Base-by-base conservation (phyloP, 345 rosid genomes). In the Anastatica hierochuntica region DNA sequence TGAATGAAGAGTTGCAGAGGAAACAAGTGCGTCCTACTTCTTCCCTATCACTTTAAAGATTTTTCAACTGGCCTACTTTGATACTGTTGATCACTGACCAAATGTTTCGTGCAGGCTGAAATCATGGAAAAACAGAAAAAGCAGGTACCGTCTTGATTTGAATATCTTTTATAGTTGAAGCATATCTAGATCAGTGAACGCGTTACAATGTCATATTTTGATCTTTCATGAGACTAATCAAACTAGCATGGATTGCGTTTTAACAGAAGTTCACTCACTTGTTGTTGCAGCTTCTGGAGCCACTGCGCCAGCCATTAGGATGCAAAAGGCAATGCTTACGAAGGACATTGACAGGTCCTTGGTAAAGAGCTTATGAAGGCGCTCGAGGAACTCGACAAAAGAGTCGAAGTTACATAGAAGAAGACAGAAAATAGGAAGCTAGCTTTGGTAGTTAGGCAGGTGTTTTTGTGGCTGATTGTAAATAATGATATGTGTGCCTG, bases 281-380 rank as follows among this genome's bases (percentile, higher is more conserved):
- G 53, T 47, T 60, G 26, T 40, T n/a, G 39, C 69, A 78, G 83
- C 63, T 74, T 41, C 33, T 69, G 10, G 86, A 86, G 75, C 65
- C 59, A 13, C 42, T 72, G 69, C 75, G 46, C 17, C 70, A 55
- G 71, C 73, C 79, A 55, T 62, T 76, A 77, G 81, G 88, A 58
- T 69, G 71, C 40, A 81, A 83, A 69, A 76, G 74, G 63, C 80
- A 67, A 34, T 76, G 95, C 77, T 68, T 92, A 80, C 77, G 88
- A 60, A 75, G 98, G 78, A 83, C 98, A 29, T 63, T 74, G 70
- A 68, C 97, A 0, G 94, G 95, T 56, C 97, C 97, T 3, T 88
- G 95, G 97, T 88, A 79, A 74, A 67, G 77, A 59, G 60, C 45
- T 45, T 50, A 45, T 49, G 7, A 20, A 12, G 26, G 44, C 15